Percentiles rank a stretch among this genome's conserved stretches.
These are phyloP conservation scores for Batrachochytrium dendrobatidis DNA, from an alignment of 371 early-diverging fungal genomes.

Conservation along the genomic window DNA sequence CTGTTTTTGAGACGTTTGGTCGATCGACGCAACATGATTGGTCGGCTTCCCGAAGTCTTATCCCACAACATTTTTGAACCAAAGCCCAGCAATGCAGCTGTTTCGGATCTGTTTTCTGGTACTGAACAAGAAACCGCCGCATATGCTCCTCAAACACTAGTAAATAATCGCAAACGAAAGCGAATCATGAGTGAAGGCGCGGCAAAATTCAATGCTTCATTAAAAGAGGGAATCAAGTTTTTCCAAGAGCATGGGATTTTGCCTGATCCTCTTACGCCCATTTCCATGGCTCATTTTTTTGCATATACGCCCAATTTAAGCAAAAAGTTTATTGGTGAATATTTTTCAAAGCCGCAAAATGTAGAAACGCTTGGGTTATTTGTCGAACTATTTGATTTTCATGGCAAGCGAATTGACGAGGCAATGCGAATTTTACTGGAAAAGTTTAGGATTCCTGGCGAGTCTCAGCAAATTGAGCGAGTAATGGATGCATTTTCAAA, in stretches of 20 bases:
- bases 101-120: neutral
- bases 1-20: conserved; percentile 72
- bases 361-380: conserved; percentile 28
- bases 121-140: neutral
- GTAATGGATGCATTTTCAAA: conserved; percentile 53
- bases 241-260: conserved; percentile 48
- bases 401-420: conserved; percentile 43
- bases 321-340: conserved; percentile 46
- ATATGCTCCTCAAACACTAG: conserved; percentile 1
- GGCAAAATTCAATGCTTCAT: conserved; percentile 71
- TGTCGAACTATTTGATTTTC: conserved; percentile 32
- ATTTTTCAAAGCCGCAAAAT: conserved; percentile 35
- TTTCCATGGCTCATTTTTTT: conserved; percentile 27
- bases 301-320: conserved; percentile 28
- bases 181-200: conserved; percentile 70
- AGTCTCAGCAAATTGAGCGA: conserved; percentile 58
- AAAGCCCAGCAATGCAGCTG: neutral
- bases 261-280: conserved; percentile 27
- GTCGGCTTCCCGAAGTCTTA: neutral
- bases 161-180: conserved; percentile 44
- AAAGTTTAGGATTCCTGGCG: conserved; percentile 59
- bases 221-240: conserved; percentile 75
- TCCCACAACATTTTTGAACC: neutral
- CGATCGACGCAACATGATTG: conserved; percentile 41
- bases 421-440: conserved; percentile 50